Evolutionary conservation across 2,329 filamentous ascomycete species (phyloP).

Genomic region (Ophiostoma novo-ulmi): DNA sequence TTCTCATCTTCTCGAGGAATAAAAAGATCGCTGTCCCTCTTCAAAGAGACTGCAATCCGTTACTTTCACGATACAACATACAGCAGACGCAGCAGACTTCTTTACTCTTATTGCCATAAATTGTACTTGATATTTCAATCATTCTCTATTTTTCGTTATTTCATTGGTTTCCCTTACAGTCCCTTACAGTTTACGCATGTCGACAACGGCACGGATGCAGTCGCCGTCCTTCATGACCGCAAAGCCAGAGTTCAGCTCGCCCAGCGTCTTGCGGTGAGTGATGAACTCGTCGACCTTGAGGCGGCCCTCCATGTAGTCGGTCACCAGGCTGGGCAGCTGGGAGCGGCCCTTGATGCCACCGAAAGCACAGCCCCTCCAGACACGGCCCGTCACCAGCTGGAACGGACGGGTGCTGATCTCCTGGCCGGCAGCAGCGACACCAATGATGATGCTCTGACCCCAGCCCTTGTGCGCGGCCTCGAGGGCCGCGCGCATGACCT

Average conservation of each 20-base stretch:
- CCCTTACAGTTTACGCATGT: constrained; percentile 41
- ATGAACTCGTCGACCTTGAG: constrained; percentile 99
- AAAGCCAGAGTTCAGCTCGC: constrained; percentile 80
- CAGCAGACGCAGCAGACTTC: no score
- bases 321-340: constrained; percentile 80
- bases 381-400: constrained; percentile 94
- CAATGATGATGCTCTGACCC: constrained; percentile 97
- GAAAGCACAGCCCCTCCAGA: constrained; percentile 97
- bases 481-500: constrained; percentile 89
- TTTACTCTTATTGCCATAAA: not conserved
- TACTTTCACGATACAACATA: not conserved
- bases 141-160: not conserved
- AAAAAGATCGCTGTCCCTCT: not conserved
- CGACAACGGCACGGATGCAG: constrained; percentile 92
- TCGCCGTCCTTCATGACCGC: constrained; percentile 92
- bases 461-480: constrained; percentile 99
- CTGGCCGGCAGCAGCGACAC: constrained; percentile 91
- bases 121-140: not conserved
- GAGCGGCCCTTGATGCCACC: constrained; percentile 96
- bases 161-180: not conserved
- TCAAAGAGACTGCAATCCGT: not conserved
- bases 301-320: constrained; percentile 81
- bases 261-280: constrained; percentile 81
- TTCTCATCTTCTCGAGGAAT: not conserved
- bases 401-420: constrained; percentile 90